A percentile compares a stretch with the other conserved stretches of the same genome.
These are phyloP conservation scores for Leptographium galeiforme DNA, from an alignment of 2,329 filamentous ascomycete species.

Conservation along the genomic window DNA sequence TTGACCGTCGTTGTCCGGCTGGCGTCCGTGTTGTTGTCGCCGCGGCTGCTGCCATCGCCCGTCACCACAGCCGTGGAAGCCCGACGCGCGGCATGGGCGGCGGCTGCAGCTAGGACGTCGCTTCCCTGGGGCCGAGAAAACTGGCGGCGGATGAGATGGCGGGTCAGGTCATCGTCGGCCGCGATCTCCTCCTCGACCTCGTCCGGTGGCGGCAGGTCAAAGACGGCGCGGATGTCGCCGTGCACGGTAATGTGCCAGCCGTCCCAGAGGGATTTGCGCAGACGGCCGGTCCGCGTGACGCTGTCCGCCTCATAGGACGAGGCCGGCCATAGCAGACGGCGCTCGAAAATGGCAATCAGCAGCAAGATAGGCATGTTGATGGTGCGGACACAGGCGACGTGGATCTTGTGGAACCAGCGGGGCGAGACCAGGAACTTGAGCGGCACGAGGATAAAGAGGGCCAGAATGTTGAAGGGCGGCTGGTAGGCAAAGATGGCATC, in stretches of 20 bases:
- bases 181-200: conserved; percentile 42
- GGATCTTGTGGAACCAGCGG: conserved; percentile 83
- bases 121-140: conserved; percentile 33
- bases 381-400: conserved; percentile 60
- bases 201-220: conserved; percentile 56
- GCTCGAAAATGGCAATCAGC: conserved; percentile 56
- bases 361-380: conserved; percentile 66
- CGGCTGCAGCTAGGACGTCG: conserved; percentile 10
- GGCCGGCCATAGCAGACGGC: conserved; percentile 49
- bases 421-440: conserved; percentile 67
- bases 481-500: conserved; percentile 74
- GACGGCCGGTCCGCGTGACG: not conserved
- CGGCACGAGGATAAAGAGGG: conserved; percentile 59
- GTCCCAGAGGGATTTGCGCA: conserved; percentile 43
- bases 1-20: conserved; percentile 4
- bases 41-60: not conserved
- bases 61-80: not conserved
- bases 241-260: conserved; percentile 57
- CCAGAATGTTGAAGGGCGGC: conserved; percentile 72
- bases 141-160: conserved; percentile 43
- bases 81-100: not conserved
- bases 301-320: conserved; percentile 12
- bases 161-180: conserved; percentile 44
- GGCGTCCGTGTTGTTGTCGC: not conserved
- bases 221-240: conserved; percentile 59